Percentiles rank a stretch among this genome's conserved stretches.
These are phyloP conservation scores for Boletus rubroflammeus DNA, from an alignment of 768 basidiomycete species.

Conservation along the genomic window DNA sequence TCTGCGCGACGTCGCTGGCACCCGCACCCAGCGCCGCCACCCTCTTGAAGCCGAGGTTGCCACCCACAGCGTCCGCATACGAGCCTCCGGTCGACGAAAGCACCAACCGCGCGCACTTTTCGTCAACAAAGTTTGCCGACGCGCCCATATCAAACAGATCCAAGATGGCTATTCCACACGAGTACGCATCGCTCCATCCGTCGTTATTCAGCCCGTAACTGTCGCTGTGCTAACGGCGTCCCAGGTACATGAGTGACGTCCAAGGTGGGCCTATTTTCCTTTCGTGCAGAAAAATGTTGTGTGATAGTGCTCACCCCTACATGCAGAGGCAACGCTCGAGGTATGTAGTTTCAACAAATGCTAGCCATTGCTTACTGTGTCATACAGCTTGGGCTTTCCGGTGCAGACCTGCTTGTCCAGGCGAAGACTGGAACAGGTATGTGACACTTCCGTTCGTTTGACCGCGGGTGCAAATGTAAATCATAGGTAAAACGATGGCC, in stretches of 20 bases:
- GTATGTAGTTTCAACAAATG: conserved; percentile 15
- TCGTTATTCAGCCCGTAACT: not conserved
- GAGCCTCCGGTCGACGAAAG: conserved; percentile 13
- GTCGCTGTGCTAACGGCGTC: conserved; percentile 20
- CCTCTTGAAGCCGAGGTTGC: conserved; percentile 8
- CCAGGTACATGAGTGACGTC: conserved; percentile 45
- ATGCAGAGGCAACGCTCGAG: conserved; percentile 39
- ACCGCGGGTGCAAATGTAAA: not conserved
- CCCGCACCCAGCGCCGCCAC: conserved; percentile 7
- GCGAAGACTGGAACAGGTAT: conserved; percentile 62
- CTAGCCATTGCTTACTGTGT: conserved; percentile 1
- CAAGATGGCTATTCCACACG: conserved; percentile 41
- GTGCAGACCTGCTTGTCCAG: conserved; percentile 46
- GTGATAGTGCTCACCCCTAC: not conserved
- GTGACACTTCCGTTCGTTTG: not conserved
- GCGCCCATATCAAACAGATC: conserved; percentile 38
- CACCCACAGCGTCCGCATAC: not conserved
- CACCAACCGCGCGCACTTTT: conserved; percentile 28
- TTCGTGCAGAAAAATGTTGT: not conserved
- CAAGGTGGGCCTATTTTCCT: conserved; percentile 34
- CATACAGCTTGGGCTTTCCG: conserved; percentile 37
- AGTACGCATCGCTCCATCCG: conserved; percentile 30
- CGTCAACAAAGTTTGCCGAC: conserved; percentile 26
- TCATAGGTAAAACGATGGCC: conserved; percentile 62
- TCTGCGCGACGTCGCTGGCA: conserved; percentile 11